Evolutionary conservation across 768 basidiomycete species (phyloP).

Genomic region (Pleurotus giganteus): DNA sequence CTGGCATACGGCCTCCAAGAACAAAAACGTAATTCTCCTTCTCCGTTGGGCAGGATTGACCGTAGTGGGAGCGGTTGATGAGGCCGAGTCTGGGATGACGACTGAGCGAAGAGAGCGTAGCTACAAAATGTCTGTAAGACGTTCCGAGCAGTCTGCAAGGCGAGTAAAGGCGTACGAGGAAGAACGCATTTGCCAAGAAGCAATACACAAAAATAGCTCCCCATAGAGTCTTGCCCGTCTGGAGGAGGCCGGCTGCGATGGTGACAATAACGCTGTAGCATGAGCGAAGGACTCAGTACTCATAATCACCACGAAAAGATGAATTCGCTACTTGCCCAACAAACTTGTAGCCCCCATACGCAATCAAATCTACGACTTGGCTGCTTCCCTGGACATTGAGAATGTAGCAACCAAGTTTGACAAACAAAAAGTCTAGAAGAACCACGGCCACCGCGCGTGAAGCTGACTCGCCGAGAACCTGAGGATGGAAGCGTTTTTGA

Average conservation of each 20-base stretch:
- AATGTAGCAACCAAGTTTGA: constrained; percentile 91
- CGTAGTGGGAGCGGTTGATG: constrained; percentile 39
- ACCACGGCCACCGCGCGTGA: constrained; percentile 84
- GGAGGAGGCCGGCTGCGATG: constrained; percentile 68
- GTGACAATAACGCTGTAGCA: constrained; percentile 74
- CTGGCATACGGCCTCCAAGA: constrained; percentile 81
- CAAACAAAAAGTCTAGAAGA: constrained; percentile 83
- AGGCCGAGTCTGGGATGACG: constrained; percentile 78
- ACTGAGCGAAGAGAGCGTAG: constrained; percentile 91
- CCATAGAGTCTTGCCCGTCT: constrained; percentile 61
- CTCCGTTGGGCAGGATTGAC: constrained; percentile 78
- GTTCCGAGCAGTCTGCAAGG: background rate
- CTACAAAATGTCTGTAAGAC: constrained; percentile 37
- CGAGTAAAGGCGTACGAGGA: constrained; percentile 62
- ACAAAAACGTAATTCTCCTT: constrained; percentile 86
- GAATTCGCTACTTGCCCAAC: constrained; percentile 86
- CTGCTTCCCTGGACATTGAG: constrained; percentile 76
- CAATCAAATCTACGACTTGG: constrained; percentile 79
- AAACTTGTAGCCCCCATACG: constrained; percentile 97
- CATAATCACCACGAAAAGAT: background rate
- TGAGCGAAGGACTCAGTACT: background rate
- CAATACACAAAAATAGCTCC: constrained; percentile 77
- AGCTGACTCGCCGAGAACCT: constrained; percentile 81
- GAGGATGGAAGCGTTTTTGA: constrained; percentile 80
- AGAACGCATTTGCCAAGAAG: constrained; percentile 89